Evolutionary conservation across 2,329 filamentous ascomycete genomes (phyloP).

Genomic region (Neofusicoccum sp.): DNA sequence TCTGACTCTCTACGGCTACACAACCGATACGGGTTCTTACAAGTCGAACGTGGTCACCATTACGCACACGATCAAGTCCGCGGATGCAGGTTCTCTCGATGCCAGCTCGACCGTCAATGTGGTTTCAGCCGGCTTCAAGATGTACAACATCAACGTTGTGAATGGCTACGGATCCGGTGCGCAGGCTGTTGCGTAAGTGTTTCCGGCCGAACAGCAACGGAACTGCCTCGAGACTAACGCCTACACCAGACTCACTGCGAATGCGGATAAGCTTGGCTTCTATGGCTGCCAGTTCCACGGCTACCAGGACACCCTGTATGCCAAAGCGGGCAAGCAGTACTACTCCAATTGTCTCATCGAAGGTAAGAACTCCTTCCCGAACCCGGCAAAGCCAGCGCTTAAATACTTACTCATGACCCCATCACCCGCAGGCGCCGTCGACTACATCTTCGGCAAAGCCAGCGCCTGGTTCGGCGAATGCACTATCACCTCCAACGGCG

Average conservation of each 20-base stretch:
- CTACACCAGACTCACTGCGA: conserved; percentile 52
- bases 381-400: too few species aligned
- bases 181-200: conserved; percentile 13
- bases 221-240: conserved; percentile 37
- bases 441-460: conserved; percentile 59
- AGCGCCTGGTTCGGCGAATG: conserved; percentile 53
- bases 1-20: conserved; percentile 60
- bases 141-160: conserved; percentile 63
- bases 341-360: conserved; percentile 58
- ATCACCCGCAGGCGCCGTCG: conserved; percentile 48
- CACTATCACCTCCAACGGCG: conserved; percentile 26
- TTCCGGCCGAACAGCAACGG: too few species aligned
- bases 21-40: conserved; percentile 51
- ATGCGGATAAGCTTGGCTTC: conserved; percentile 54
- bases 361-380: neutral
- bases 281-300: conserved; percentile 57
- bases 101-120: conserved; percentile 52
- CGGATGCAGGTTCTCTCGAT: conserved; percentile 47
- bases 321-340: conserved; percentile 51
- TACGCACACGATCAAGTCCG: conserved; percentile 45
- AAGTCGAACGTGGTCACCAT: conserved; percentile 58
- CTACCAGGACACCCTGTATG: conserved; percentile 54
- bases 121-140: conserved; percentile 50
- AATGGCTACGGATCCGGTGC: conserved; percentile 35
- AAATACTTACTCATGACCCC: too few species aligned